phyloP scores from a whole-genome alignment of 2,329 filamentous ascomycete genomes.

The Paecilomyces sp. region DNA sequence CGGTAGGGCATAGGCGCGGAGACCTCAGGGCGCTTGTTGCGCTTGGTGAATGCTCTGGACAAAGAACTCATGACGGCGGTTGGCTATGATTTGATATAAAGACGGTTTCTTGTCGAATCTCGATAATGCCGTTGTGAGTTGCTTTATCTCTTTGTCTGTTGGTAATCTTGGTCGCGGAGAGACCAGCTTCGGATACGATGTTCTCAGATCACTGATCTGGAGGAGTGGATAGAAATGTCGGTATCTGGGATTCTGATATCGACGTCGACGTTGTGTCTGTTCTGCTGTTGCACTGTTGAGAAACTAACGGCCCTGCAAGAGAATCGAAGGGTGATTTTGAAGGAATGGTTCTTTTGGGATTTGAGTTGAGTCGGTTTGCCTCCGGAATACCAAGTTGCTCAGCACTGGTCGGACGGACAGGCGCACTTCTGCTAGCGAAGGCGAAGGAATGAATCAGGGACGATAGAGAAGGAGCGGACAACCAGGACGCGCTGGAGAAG shows the following conservation, averaged over 20 bases:
- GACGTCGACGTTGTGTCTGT: neutral
- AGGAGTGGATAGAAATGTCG: neutral
- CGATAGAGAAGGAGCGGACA: slow-evolving; percentile 28
- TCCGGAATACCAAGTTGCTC: neutral
- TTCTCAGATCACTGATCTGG: slow-evolving; percentile 5
- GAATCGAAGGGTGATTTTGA: neutral
- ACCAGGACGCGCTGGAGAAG: slow-evolving; percentile 26
- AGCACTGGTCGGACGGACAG: slow-evolving; percentile 6
- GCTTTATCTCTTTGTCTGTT: neutral
- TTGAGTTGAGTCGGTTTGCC: neutral
- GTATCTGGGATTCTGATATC: neutral
- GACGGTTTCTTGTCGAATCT: neutral
- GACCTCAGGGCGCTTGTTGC: slow-evolving; percentile 39
- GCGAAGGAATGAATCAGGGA: slow-evolving; percentile 13
- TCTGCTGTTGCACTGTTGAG: neutral
- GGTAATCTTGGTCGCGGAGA: neutral
- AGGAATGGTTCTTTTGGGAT: neutral
- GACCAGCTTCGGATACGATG: neutral
- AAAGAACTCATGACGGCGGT: slow-evolving; percentile 24
- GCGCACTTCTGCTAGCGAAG: slow-evolving; percentile 11
- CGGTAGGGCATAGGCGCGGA: slow-evolving; percentile 37
- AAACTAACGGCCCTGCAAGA: neutral
- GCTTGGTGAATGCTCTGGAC: slow-evolving; percentile 42
- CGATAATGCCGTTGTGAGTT: neutral
- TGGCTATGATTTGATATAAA: neutral